Conservation (phyloP, 192 early-diverging fungal genomes). For the Borealophlyctis nickersoniae region DNA sequence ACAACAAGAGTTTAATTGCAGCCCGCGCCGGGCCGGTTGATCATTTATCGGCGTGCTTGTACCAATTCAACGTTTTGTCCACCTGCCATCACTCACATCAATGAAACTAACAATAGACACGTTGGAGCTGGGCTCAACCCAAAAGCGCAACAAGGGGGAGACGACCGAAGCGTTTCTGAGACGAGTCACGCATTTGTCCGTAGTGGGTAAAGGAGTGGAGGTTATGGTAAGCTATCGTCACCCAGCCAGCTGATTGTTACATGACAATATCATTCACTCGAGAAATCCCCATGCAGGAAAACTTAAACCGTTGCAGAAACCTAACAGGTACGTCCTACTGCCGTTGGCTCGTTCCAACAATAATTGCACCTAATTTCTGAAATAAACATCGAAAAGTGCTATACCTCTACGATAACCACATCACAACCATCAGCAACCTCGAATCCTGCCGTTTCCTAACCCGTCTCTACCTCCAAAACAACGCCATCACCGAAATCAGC, state of each 20-base stretch:
- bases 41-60: too few relatives aligned
- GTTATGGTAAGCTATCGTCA: constrained; percentile 34
- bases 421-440: constrained; percentile 40
- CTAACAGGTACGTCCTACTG: constrained; percentile 23
- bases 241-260: too few relatives aligned
- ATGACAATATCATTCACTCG: too few relatives aligned
- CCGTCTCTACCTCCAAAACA: constrained; percentile 51
- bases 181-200: constrained; percentile 43
- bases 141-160: constrained; percentile 35
- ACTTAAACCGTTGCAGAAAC: constrained; percentile 38
- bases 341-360: neutral
- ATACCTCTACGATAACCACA: constrained; percentile 55
- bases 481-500: constrained; percentile 41
- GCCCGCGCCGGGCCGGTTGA: too few relatives aligned
- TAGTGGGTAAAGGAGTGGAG: constrained; percentile 39
- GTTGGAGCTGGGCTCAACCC: constrained; percentile 39
- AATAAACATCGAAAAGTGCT: constrained; percentile 27
- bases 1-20: too few relatives aligned
- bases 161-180: constrained; percentile 37
- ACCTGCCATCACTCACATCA: too few relatives aligned
- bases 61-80: too few relatives aligned
- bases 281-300: constrained; percentile 28
- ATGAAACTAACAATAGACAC: constrained; percentile 37
- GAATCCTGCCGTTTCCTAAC: constrained; percentile 29
- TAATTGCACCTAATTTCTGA: too few relatives aligned